Evolutionary conservation across 768 basidiomycete species (phyloP).

Genomic region (Lactarius pseudohatsudake): DNA sequence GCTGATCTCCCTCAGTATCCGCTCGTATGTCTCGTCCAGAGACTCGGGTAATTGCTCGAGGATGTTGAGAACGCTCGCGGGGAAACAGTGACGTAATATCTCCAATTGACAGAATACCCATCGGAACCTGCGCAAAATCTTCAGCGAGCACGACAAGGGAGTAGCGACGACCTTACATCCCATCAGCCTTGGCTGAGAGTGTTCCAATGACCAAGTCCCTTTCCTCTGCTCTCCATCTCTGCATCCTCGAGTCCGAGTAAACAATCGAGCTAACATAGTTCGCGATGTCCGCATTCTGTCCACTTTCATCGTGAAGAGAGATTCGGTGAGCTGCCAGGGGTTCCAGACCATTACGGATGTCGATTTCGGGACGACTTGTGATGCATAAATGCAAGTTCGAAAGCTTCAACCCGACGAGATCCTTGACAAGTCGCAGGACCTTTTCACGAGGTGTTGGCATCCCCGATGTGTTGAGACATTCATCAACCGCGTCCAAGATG

Average conservation of each 20-base stretch:
- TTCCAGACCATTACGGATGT: not conserved
- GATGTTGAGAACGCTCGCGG: not conserved
- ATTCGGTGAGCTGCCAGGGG: not conserved
- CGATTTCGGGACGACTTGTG: not conserved
- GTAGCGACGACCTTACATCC: not conserved
- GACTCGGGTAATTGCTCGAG: not conserved
- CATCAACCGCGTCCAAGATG: not conserved
- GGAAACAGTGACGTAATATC: not conserved
- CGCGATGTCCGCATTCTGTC: not conserved
- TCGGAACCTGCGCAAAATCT: not conserved
- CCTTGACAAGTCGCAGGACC: not conserved
- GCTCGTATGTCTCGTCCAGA: constrained; percentile 7
- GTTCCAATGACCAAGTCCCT: too few relatives aligned
- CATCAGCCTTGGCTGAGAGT: not conserved
- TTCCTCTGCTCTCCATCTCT: not conserved
- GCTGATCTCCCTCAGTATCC: not conserved
- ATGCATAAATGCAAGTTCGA: not conserved
- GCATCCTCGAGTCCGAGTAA: not conserved
- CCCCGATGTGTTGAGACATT: not conserved
- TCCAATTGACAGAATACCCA: constrained; percentile 4
- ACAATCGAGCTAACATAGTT: not conserved
- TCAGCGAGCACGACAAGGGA: not conserved
- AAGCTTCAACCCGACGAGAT: not conserved
- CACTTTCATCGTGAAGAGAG: not conserved
- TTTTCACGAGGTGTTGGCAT: not conserved